A percentile compares a stretch with the other conserved stretches of the same genome.
phyloP scores from a whole-genome alignment of 306 rosid genomes.

The Echinosophora koreensis region DNA sequence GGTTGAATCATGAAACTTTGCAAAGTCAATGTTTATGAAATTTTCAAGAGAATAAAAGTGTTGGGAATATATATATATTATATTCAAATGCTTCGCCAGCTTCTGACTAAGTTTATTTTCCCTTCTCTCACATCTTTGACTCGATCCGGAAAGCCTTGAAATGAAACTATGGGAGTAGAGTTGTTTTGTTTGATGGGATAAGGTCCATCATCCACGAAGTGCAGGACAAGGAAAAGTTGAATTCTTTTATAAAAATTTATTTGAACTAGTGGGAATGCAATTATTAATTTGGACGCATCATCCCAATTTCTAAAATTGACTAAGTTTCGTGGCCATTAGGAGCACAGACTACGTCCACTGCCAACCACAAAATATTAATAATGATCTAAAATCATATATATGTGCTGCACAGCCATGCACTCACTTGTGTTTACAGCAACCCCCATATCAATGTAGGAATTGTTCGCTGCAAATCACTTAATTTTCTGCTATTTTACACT shows the following conservation, averaged over 20 bases:
- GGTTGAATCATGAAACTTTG: neutral
- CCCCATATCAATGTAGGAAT: too few relatives aligned
- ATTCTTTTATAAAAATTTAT: neutral
- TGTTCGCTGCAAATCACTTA: too few relatives aligned
- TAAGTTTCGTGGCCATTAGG: slow-evolving; percentile 10
- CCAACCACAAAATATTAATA: slow-evolving; percentile 19
- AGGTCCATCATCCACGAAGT: neutral
- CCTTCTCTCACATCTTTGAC: neutral
- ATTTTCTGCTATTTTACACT: too few relatives aligned
- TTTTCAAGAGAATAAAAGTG: neutral
- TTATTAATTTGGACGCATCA: neutral
- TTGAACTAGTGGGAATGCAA: neutral
- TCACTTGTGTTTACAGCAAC: neutral
- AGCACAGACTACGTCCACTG: slow-evolving; percentile 21
- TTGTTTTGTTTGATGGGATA: neutral
- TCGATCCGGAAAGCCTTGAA: neutral
- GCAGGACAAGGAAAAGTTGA: neutral
- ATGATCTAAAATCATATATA: neutral
- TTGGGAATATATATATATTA: neutral
- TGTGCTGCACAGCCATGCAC: neutral
- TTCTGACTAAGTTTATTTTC: neutral
- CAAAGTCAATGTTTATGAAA: neutral
- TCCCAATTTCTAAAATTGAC: slow-evolving; percentile 9
- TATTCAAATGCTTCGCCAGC: neutral
- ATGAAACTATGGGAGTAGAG: neutral